Evolutionary conservation across 805 yeast genomes (phyloP), one percentile per base, ranked within the genome.

Genomic region (Ogataea trehalophila): DNA sequence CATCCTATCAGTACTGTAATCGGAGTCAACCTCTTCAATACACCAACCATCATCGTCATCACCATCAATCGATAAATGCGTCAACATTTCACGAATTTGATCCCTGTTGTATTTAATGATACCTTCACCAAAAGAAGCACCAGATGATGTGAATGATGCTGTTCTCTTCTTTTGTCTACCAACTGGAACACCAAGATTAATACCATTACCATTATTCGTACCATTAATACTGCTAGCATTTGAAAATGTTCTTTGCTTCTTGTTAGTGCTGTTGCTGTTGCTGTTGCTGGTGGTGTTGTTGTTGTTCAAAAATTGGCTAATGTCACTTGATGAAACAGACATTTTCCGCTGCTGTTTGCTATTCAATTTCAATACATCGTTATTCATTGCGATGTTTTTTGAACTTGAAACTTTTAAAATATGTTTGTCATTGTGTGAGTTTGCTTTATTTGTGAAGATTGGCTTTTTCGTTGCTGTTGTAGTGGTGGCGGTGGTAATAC

Each of bases 71-170:
- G 63, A 45, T 55, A 63, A 46, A n/a, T 52, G 52, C 36, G 57
- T 52, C 17, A 65, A 44, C 69, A 65, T 65, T 42, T 62, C 67
- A 17, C 66, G 47, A 18, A 65, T 63, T 48, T 65, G 69, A 31
- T 55, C 57, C 33, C 69, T 50, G 45, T 58, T 63, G 46, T 61
- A 65, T 49, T 63, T 65, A 38, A 65, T 62, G 22, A 65, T 65
- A 5, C 69, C 69, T 46, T 65, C 69, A 17, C 69, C 69, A 48
- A 65, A 65, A 14, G 68, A 65, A 16, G 61, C 59, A 26, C 69
- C 69, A 1, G 67, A 62, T 2, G 69, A 65, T n/a, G 69, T 65
- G 38, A 65, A 62, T 5, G 67, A 62, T 0, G 68, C 60, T 6
- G 54, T 49, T 31, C 59, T 47, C 22, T 37, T 41, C 7, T 39